A percentile compares a stretch with the other conserved stretches of the same genome.
Evolutionary conservation across 2,329 filamentous ascomycete species (phyloP).

Genomic region (Cytospora mali): DNA sequence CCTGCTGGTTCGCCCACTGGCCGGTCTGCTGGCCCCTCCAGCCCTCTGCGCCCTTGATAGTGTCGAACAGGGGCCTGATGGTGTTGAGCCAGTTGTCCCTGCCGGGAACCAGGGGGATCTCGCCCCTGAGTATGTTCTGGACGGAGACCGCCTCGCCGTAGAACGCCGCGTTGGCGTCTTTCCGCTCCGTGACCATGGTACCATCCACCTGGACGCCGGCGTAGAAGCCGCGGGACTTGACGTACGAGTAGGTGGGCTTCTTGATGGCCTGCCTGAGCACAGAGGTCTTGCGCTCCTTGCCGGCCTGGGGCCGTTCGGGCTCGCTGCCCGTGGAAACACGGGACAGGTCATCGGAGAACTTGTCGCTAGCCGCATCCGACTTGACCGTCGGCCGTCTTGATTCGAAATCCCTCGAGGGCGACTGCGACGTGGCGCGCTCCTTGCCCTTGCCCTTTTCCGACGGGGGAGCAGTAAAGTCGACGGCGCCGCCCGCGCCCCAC

Average conservation of each 20-base stretch:
- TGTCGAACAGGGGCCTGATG: constrained; percentile 39
- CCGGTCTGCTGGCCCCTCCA: constrained; percentile 27
- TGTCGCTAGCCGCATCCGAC: constrained; percentile 8
- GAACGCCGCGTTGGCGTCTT: constrained; percentile 86
- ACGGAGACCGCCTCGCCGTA: constrained; percentile 65
- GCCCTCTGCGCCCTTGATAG: constrained; percentile 42
- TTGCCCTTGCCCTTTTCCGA: constrained; percentile 29
- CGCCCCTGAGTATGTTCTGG: constrained; percentile 50
- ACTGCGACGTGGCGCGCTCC: constrained; percentile 9
- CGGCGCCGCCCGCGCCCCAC: constrained; percentile 70
- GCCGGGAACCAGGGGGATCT: constrained; percentile 38
- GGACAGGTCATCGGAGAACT: constrained; percentile 29
- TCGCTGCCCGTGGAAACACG: constrained; percentile 43
- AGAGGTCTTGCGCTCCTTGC: constrained; percentile 32
- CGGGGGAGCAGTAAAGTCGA: constrained; percentile 58
- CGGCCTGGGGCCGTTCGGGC: constrained; percentile 42
- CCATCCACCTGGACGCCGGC: constrained; percentile 86
- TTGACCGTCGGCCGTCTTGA: constrained; percentile 14
- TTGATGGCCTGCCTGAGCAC: constrained; percentile 36
- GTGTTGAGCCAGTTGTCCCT: constrained; percentile 38
- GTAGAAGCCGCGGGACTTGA: constrained; percentile 88
- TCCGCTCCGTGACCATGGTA: constrained; percentile 81
- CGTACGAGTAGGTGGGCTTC: constrained; percentile 64
- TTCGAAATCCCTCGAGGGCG: constrained; percentile 22
- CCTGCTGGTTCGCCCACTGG: constrained; percentile 23